These are phyloP conservation scores for Mycosarcoma mackinlayi DNA, from an alignment of 1,284 basidiomycete genomes.

Conservation along the genomic window DNA sequence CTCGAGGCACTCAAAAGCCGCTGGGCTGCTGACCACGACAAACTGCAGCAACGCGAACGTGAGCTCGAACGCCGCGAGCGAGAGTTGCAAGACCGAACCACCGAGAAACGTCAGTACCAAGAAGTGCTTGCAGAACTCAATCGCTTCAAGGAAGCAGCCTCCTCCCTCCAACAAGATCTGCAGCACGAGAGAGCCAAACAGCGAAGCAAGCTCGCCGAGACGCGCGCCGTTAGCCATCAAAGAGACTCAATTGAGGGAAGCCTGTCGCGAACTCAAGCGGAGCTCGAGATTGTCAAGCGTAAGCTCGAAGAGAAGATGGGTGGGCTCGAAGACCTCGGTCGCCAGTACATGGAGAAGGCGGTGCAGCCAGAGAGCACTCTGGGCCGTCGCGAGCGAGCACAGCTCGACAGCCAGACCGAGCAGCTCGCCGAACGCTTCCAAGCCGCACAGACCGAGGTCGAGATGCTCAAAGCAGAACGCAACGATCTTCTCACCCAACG, in stretches of 20 bases:
- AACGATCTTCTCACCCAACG: conserved; percentile 43
- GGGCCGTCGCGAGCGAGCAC: conserved; percentile 11
- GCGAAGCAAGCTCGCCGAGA: conserved; percentile 30
- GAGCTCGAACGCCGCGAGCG: conserved; percentile 43
- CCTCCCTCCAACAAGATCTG: conserved; percentile 44
- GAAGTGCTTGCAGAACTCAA: conserved; percentile 40
- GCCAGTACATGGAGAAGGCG: conserved; percentile 30
- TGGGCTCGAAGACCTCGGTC: conserved; percentile 33
- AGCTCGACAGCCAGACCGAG: conserved; percentile 27
- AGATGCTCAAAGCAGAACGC: conserved; percentile 42
- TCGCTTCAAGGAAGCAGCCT: conserved; percentile 36
- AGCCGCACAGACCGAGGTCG: conserved; percentile 38
- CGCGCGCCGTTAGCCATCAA: conserved; percentile 25
- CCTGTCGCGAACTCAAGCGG: conserved; percentile 32
- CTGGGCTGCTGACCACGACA: conserved; percentile 47
- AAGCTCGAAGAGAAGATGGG: conserved; percentile 46
- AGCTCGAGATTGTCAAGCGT: conserved; percentile 41
- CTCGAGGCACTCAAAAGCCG: conserved; percentile 49
- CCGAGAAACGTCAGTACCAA: conserved; percentile 35
- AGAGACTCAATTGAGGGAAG: conserved; percentile 41
- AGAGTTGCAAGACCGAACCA: conserved; percentile 43
- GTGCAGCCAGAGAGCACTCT: conserved; percentile 13
- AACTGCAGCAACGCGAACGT: conserved; percentile 39
- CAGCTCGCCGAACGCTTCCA: conserved; percentile 43
- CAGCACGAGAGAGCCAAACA: conserved; percentile 37